Evolutionary conservation across 106 monocot genomes (phyloP), one percentile per base, ranked within the genome.

Genomic region (Platanthera zijinensis): DNA sequence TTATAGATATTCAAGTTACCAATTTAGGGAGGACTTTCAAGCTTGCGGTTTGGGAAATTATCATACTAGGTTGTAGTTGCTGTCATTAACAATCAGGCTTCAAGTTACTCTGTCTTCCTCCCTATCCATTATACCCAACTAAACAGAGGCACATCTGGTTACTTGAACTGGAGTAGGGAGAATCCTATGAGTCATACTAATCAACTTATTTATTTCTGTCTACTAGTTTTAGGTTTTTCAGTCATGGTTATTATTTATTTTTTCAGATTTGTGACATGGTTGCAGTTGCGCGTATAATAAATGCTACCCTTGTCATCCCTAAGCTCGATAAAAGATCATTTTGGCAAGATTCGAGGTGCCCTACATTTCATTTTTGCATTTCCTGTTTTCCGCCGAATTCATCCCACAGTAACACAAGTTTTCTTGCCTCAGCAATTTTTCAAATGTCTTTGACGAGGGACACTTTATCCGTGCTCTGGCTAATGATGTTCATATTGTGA

Each of bases 181-280:
- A 21, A 21, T 61, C 59, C 59, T 6, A 61, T 61, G 59, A 61
- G 21, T 19, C 59, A 2, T 61, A 2, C 21, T 61, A 61, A 61
- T 61, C 19, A 21, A 8, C 59, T 7, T 47, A 4, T 18, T 71
- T 52, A 18, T 46, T 5, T 66, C 1, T 12, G 13, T 53, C 53
- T 75, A 12, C 45, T 56, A 17, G 5, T 21, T 48, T 8, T 11
- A 19, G 59, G 5, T 10, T 30, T 83, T 22, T 61, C 39, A 39
- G 39, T 49, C 11, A 50, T 15, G 67, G 25, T 15, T 46, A 47
- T 79, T 50, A 5, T 82, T 67, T 18, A 50, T 56, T 66, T 32
- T 85, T n/a, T 76, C 87, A 96, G 96, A 96, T 96, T 74, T 84
- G 82, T 76, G 96, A 96, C 83, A 96, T 96, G 96, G 96, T 96